Base-by-base conservation (phyloP, 225 moss, liverwort and hornwort genomes). In the Neckera pumila region DNA sequence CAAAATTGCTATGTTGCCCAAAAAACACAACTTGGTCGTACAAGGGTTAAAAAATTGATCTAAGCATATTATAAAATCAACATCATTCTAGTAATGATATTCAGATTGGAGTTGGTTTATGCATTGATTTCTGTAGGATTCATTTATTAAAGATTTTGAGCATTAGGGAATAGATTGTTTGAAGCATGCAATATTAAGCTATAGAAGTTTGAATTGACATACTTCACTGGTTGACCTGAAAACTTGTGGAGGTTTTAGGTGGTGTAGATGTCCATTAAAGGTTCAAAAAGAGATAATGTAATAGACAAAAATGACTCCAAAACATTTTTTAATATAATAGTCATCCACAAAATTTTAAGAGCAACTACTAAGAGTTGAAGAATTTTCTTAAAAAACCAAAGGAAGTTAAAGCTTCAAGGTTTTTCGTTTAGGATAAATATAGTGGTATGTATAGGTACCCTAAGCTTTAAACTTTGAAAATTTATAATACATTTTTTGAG, bases 351-450 rank as follows among this genome's bases (percentile, higher is more conserved):
- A n/a, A n/a, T n/a, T n/a, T n/a, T n/a, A n/a, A n/a, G n/a, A n/a
- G n/a, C n/a, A n/a, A n/a, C n/a, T n/a, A n/a, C n/a, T n/a, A n/a
- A 45, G 45, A 45, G 45, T 45, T 45, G 45, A 45, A 45, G 45
- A 45, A 8, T 45, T 45, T 8, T 45, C 8, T 45, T 8, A 45
- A 45, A 8, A 8, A 45, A 45, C 45, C 8, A 14, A 26, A 25
- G 2, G 40, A 23, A 42, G 9, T 70, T 70, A 7, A 70, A 70
- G 14, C 40, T 70, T 40, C 2, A 25, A 70, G 0, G 14, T 14
- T 14, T 4, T 70, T 2, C 3, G 0, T 47, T 4, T 43, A 6
- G 11, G 2, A 6, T 2, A 4, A 30, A 18, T 30, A 28, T 73
- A 74, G 6, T 30, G 9, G 43, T 28, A 43, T 72, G n/a, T n/a